A percentile compares a stretch with the other conserved stretches of the same genome.
phyloP scores from a whole-genome alignment of 1,139 yeast species.

The Hyphopichia burtonii region DNA sequence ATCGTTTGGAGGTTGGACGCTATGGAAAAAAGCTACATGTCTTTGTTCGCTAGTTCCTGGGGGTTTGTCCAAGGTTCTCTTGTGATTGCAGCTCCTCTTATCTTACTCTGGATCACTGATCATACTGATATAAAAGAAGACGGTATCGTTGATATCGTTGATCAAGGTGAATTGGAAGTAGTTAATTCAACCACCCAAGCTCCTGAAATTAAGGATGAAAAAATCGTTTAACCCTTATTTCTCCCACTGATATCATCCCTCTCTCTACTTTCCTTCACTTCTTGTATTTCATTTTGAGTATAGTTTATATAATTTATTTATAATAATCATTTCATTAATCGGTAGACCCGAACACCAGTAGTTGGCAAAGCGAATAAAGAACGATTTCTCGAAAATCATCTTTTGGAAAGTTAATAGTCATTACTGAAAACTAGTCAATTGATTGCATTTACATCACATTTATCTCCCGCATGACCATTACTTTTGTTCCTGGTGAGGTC shows the following conservation, averaged over 20 bases:
- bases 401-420: too few relatives aligned
- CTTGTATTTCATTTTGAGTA: neutral
- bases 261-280: neutral
- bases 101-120: conserved; percentile 45
- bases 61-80: conserved; percentile 53
- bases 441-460: too few relatives aligned
- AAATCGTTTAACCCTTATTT: neutral
- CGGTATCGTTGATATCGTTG: conserved; percentile 26
- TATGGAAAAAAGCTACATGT: conserved; percentile 35
- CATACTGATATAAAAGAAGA: conserved; percentile 42
- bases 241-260: neutral
- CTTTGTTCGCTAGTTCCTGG: conserved; percentile 56
- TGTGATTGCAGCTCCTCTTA: conserved; percentile 35
- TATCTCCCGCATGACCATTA: conserved; percentile 49
- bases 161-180: conserved; percentile 24
- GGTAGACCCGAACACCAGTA: too few relatives aligned
- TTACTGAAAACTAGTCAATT: too few relatives aligned
- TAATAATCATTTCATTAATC: neutral
- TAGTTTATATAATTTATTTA: neutral
- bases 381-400: too few relatives aligned
- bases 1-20: conserved; percentile 62
- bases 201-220: conserved; percentile 7
- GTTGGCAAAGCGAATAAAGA: too few relatives aligned
- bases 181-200: conserved; percentile 12
- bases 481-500: conserved; percentile 85